Conservation (phyloP, 2,329 filamentous ascomycete species). For the Sclerotinia spermophila region DNA sequence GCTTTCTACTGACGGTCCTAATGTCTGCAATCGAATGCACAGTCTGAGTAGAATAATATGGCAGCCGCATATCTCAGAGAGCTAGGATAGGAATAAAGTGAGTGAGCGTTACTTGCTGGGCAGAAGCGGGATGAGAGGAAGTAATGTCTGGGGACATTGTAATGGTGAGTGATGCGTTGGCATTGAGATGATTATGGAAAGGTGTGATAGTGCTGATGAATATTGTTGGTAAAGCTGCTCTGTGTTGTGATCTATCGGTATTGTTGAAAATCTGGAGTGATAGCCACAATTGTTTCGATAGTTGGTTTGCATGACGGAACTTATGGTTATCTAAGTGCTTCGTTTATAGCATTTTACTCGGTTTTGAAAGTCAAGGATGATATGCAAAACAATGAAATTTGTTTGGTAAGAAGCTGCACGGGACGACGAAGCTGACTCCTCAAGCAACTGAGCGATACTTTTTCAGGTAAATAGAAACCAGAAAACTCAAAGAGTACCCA, state of each 20-base stretch:
- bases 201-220: background rate
- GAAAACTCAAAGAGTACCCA: background rate
- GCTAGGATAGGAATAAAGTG: too few species aligned
- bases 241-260: background rate
- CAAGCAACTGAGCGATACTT: background rate
- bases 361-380: background rate
- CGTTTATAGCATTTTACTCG: background rate
- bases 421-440: background rate
- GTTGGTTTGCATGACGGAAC: background rate
- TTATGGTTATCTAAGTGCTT: background rate
- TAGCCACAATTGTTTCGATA: background rate
- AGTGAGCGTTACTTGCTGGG: background rate
- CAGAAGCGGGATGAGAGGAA: background rate
- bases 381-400: background rate
- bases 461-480: background rate
- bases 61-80: too few species aligned
- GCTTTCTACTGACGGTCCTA: background rate
- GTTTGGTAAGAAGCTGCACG: background rate
- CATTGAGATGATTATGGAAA: background rate
- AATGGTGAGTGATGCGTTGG: background rate
- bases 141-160: fast-evolving
- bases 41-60: too few species aligned
- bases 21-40: background rate
- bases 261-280: background rate
- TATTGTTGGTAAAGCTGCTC: background rate